Evolutionary conservation across 2,329 filamentous ascomycete species (phyloP).

Genomic region (Chrysoporthe puriensis): DNA sequence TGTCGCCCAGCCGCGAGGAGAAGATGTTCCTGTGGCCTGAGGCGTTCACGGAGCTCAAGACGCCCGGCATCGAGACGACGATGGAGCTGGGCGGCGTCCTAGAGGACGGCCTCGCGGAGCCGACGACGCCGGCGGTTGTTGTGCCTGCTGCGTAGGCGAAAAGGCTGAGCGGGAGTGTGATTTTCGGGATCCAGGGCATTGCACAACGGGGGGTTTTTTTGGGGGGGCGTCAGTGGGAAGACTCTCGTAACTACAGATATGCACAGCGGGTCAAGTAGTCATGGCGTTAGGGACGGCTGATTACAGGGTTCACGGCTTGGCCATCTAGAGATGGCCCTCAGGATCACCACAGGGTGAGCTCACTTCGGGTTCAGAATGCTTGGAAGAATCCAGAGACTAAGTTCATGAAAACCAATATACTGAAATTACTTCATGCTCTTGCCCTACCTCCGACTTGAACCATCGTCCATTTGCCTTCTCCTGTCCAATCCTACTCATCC

Average conservation of each 20-base stretch:
- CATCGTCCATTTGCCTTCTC: not conserved
- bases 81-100: slow-evolving; percentile 19
- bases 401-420: not conserved
- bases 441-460: not conserved
- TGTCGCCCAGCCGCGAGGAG: slow-evolving; percentile 56
- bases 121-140: slow-evolving; percentile 14
- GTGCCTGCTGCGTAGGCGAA: slow-evolving; percentile 21
- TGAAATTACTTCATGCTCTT: not conserved
- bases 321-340: too few relatives aligned
- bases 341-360: too few relatives aligned
- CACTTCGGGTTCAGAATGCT: too few relatives aligned
- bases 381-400: not conserved
- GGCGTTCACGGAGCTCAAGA: slow-evolving; percentile 53
- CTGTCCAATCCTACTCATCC: not conserved
- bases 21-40: slow-evolving; percentile 68
- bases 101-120: slow-evolving; percentile 9
- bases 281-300: not conserved
- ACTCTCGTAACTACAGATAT: not conserved
- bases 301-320: not conserved
- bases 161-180: too few relatives aligned
- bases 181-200: not conserved
- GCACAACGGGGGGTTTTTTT: slow-evolving; percentile 13
- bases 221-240: not conserved
- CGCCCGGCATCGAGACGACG: slow-evolving; percentile 34
- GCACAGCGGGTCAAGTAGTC: not conserved